Evolutionary conservation across 345 rosid species (phyloP), one percentile per base, ranked within the genome.

Genomic region (Pugionium cornutum): DNA sequence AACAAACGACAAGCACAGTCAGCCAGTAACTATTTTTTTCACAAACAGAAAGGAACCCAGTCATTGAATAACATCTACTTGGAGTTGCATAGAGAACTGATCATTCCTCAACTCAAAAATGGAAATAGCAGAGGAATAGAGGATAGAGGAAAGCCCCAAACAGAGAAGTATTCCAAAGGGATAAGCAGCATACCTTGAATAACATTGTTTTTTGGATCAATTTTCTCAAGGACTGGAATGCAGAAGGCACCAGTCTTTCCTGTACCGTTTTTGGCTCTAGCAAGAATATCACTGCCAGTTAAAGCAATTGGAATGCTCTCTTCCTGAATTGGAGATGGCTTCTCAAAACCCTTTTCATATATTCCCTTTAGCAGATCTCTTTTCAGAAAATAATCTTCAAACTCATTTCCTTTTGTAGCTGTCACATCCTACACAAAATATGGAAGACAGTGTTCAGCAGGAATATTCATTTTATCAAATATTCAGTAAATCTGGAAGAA

Each of bases 261-360:
- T 7, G 99, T 95, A 11, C 99, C 99, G 77, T 95, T 91, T 80
- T 95, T 95, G 34, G 99, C 97, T 85, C 99, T 87, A 66, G 99
- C 99, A 69, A 95, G 96, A 80, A 95, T 91, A 77, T 95, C 99
- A 63, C 99, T 85, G 56, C 99, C 99, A 29, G 97, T 91, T 74
- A 95, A 84, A 68, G 99, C 99, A 81, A 95, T 91, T 25, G 99
- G 99, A 78, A 95, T 95, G 75, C 99, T 95, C 84, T 95, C 99
- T 84, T 95, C 99, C 69, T 95, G 99, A 67, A 95, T 91, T 4
- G 99, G 99, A 66, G 99, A 95, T 34, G 99, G 99, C 68, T 95
- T 84, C 82, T 95, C 97, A 74, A 95, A 95, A 25, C 99, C 99
- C 76, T 95, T 95, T 79, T 95, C 99, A 62, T 89, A 95, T 28